Evolutionary conservation across 768 basidiomycete genomes (phyloP).

Genomic region (Xerocomus brunneocitrinus): DNA sequence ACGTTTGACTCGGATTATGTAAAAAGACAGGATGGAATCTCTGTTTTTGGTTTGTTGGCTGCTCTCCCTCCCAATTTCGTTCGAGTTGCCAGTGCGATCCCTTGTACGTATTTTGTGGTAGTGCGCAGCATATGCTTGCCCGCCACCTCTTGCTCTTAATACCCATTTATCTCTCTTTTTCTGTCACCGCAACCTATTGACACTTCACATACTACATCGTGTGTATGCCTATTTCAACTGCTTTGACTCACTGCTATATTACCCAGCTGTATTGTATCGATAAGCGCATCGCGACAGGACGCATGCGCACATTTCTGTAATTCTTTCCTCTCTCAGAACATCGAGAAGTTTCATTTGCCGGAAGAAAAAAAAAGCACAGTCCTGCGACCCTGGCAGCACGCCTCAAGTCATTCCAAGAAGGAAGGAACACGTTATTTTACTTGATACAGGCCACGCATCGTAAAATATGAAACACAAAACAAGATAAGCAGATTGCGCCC

Average conservation of each 20-base stretch:
- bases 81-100: conserved; percentile 14
- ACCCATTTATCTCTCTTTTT: conserved; percentile 11
- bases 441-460: not conserved
- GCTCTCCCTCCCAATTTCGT: conserved; percentile 3
- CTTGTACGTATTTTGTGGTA: conserved; percentile 24
- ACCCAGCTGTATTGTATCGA: conserved; percentile 23
- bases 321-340: conserved; percentile 1
- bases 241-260: conserved; percentile 10
- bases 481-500: not conserved
- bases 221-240: conserved; percentile 13
- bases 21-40: conserved; percentile 26
- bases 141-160: not conserved
- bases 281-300: conserved; percentile 3
- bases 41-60: conserved; percentile 18
- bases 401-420: not conserved
- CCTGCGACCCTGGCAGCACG: conserved; percentile 14
- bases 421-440: conserved; percentile 4
- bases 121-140: conserved; percentile 13
- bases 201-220: conserved; percentile 16
- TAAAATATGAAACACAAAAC: conserved; percentile 9
- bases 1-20: conserved; percentile 21
- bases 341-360: conserved; percentile 13
- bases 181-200: conserved; percentile 16
- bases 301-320: not conserved
- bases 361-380: not conserved